Base-by-base conservation (phyloP, 306 rosid genomes). In the Corylus avellana region DNA sequence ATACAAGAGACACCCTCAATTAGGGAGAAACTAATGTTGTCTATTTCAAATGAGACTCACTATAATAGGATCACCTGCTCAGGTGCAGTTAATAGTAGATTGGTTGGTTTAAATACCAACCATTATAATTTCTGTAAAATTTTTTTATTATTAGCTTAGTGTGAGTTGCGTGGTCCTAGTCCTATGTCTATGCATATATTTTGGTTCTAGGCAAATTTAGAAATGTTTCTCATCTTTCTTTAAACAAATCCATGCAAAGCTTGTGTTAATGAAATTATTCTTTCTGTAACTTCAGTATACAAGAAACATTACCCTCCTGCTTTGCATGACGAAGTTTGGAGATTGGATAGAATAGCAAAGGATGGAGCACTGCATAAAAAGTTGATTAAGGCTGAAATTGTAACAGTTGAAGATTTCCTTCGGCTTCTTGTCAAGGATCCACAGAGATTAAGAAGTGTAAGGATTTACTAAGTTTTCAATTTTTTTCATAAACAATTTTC, bases 261-360 rank as follows among this genome's bases (percentile, higher is more conserved):
- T 77, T 76, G 70, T 70, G 70, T 63, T 16, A 12, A 48, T 44
- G 10, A 35, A 72, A 53, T 70, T 73, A 29, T 61, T 50, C 78
- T 76, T 72, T 66, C 62, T 75, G 64, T 77, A 53, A 55, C 77
- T 87, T 78, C 87, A 93, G 98, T 90, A 39, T 93, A 93, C 90
- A 91, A 93, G 91, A 93, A 91, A 79, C 98, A 93, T 77, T 90
- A 90, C 78, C 97, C 98, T 49, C 98, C 98, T 4, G 92, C 91
- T 64, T 84, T 93, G 82, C 88, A 91, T 42, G 98, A 93, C 0
- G 97, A 91, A 78, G 98, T 93, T 66, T 93, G 97, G 98, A 90
- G 98, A 86, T 83, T 93, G 79, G 94, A 93, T 77, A 82, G 93
- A 49, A 91, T 93, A 75, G 97, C 97, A 0, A 93, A 93, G 88